Base-by-base conservation (phyloP, 2,329 filamentous ascomycete genomes). In the Trichoderma atroviride region DNA sequence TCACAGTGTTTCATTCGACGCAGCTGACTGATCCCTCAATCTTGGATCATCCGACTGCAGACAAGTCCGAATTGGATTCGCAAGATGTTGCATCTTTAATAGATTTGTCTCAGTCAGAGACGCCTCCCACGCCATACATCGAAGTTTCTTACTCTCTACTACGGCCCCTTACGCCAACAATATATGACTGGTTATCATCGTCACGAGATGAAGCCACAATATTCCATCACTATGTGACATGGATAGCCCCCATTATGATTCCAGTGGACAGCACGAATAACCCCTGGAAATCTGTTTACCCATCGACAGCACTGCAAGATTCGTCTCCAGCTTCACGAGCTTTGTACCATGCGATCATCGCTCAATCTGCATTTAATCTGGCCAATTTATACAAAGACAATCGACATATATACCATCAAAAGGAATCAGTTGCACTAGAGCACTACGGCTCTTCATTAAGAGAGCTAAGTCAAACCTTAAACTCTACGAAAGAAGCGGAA, bases 161-260 rank as follows among this genome's bases (percentile, higher is more conserved):
- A 13, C 53, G 27, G 22, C 33, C 63, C 11, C n/a, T 66, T 3
- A n/a, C 27, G 24, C 35, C 63, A 4, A 33, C 53, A 3, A 24
- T 58, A 33, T 50, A 40, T 1, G n/a, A 14, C 14, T 35, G 43
- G 7, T 14, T 50, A 16, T 47, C 52, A 22, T 0, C 22, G 14
- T 47, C 53, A 13, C 22, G 27, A 33, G 63, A 66, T 27, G 63
- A 66, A 14, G 63, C 53, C 27, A 66, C 43, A 14, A 57, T 66
- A 16, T 66, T 66, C 19, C 16, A 66, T n/a, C 63, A 66, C 53
- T 66, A 66, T n/a, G 53, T 66, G 29, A 66, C 63, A 27, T 66
- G 63, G 63, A 43, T 66, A 11, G 63, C 63, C 7, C 63, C 63
- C n/a, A 16, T 66, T 9, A 66, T 66, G 63, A 66, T 66, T 10